Evolutionary conservation across 2,329 filamentous ascomycete species (phyloP).

Genomic region (Xylariaceae sp.): DNA sequence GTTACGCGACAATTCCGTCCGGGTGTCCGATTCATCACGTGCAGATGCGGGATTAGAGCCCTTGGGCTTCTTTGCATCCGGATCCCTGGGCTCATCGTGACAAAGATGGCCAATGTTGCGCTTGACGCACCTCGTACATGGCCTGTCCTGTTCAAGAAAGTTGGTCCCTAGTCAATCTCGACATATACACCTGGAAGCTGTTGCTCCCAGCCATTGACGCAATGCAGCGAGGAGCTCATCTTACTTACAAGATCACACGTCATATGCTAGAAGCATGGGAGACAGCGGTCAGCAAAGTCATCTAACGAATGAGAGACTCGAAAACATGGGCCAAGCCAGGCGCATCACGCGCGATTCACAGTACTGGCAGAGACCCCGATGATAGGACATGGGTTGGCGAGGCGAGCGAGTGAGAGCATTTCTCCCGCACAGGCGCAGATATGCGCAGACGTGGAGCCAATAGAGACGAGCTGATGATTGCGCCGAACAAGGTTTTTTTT

Average conservation of each 20-base stretch:
- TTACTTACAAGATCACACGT: conserved; percentile 81
- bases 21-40: conserved; percentile 58
- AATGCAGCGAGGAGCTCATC: conserved; percentile 32
- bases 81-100: conserved; percentile 92
- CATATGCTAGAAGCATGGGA: conserved; percentile 67
- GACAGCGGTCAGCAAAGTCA: conserved; percentile 44
- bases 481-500: conserved; percentile 27
- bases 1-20: conserved; percentile 50
- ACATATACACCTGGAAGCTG: conserved; percentile 29
- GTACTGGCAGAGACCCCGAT: conserved; percentile 8
- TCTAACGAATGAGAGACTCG: conserved; percentile 18
- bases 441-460: conserved; percentile 33
- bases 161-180: conserved; percentile 36
- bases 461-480: conserved; percentile 27
- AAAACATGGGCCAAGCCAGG: conserved; percentile 19
- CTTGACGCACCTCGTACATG: conserved; percentile 96
- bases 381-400: conserved; percentile 24
- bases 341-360: conserved; percentile 23
- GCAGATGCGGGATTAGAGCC: conserved; percentile 53
- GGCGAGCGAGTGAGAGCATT: conserved; percentile 19
- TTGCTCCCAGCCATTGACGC: conserved; percentile 29
- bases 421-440: conserved; percentile 24
- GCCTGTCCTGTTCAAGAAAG: conserved; percentile 66
- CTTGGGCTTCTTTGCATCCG: conserved; percentile 75
- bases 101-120: conserved; percentile 97